Base-by-base conservation (phyloP, 805 yeast species). In the Cyberlindnera maclurae region DNA sequence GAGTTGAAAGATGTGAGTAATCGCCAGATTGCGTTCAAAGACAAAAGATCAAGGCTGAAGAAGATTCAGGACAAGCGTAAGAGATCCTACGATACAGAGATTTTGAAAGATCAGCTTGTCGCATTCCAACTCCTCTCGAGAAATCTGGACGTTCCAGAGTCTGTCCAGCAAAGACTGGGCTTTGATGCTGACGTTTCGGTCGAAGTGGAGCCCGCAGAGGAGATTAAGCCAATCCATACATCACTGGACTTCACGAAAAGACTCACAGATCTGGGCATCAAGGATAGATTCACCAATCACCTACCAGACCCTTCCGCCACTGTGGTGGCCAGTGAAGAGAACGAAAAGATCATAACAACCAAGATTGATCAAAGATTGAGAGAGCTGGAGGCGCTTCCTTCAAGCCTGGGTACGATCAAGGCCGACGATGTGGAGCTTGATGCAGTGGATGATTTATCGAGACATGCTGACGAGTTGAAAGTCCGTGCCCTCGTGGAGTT, bases 401-500 rank as follows among this genome's bases (percentile, higher is more conserved):
- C 83, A 4, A 82, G 79, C 49, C 51, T 84, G 37, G 90, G 89
- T 18, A 68, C 85, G 3, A 77, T 66, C 38, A 60, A 67, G 12
- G 44, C 58, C 28, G 62, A 69, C 34, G 72, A 73, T 43, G 34
- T 65, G n/a, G 68, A 66, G 26, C 55, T 71, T 35, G 47, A 49
- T 4, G 59, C 74, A 2, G 63, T 71, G 31, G 75, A 70, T 46
- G 70, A 70, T 38, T 47, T 70, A 15, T 60, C 71, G 5, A 59
- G 64, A 2, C 64, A 66, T 20, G 61, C 68, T 26, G 88, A 82
- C 51, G 70, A 67, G 12, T 58, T 80, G 39, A 83, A 83, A 57
- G 57, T 81, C n/a, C 72, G 68, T 39, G 77, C 87, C 5, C 60
- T 84, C 26, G 67, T 83, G 30, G 95, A 84, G 60, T 63, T 84